Conservation (phyloP, 768 basidiomycete species). For the Phlebiopsis gigantea region DNA sequence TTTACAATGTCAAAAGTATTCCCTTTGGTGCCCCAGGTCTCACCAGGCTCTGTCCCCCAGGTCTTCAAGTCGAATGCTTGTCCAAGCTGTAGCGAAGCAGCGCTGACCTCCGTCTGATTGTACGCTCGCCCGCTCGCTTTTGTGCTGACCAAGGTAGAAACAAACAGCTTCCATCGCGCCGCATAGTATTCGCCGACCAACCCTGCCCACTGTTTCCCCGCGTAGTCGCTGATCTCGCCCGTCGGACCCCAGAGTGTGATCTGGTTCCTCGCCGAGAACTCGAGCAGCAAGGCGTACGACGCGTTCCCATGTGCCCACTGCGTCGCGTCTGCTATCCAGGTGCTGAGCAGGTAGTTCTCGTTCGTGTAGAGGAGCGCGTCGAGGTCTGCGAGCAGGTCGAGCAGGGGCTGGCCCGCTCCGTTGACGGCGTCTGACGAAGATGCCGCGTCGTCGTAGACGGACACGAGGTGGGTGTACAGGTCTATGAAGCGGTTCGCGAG, state of each 20-base stretch:
- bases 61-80: constrained; percentile 24
- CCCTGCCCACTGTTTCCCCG: constrained; percentile 38
- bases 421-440: constrained; percentile 19
- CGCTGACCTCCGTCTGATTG: constrained; percentile 21
- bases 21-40: constrained; percentile 18
- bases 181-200: constrained; percentile 33
- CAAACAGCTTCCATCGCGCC: constrained; percentile 31
- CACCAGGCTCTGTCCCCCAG: constrained; percentile 14
- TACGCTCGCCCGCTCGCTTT: constrained; percentile 27
- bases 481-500: constrained; percentile 34
- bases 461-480: constrained; percentile 27
- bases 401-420: constrained; percentile 24
- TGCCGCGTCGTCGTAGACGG: constrained; percentile 22
- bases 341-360: constrained; percentile 28
- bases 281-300: constrained; percentile 30
- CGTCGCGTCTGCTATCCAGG: constrained; percentile 32
- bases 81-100: constrained; percentile 27
- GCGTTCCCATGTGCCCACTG: constrained; percentile 25
- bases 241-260: constrained; percentile 40
- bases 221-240: constrained; percentile 37
- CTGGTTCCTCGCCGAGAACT: constrained; percentile 36
- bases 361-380: constrained; percentile 31
- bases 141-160: constrained; percentile 25
- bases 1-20: constrained; percentile 21
- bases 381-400: constrained; percentile 28